Base-by-base conservation (phyloP, 164 flowering plant genomes). In the Vitis amurensis region DNA sequence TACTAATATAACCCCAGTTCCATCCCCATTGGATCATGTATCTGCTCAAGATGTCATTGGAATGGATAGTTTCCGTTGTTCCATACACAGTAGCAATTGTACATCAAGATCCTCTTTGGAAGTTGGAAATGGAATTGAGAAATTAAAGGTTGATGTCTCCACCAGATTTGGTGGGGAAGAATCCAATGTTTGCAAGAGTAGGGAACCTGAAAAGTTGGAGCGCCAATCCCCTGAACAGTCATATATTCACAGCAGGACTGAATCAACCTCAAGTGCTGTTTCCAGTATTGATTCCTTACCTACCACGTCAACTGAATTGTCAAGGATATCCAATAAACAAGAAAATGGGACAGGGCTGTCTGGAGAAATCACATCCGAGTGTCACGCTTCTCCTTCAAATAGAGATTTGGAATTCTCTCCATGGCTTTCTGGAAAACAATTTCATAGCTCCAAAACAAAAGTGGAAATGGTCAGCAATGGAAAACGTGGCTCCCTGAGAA, bases 191-290 rank as follows among this genome's bases (percentile, higher is more conserved):
- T 57, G 60, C 50, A 72, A 44, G 55, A 73, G 57, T 50, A 75
- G 68, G 66, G 83, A 75, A 64, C 71, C 50, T 64, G 83, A 77
- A 49, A 81, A 79, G 52, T 61, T 47, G 64, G 74, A 77, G 37
- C 73, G 63, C 11, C 68, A 63, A 56, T 85, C 89, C 8, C 79
- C 83, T 17, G 92, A 79, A 55, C 88, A 83, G 50, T 87, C 93
- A 12, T 84, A 79, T 74, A 71, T 68, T 64, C 90, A 86, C 57
- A 90, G 97, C 76, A 77, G 94, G 70, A 87, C 84, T 74, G 97
- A 80, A 74, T 93, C 97, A 51, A 71, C 76, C 17, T 81, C 91
- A 9, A 91, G 95, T 78, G 87, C 81, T 13, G 70, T 87, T 64
- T 90, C 95, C 13, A 84, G 86, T 71, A 64, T 77, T 61, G 93